phyloP scores from a whole-genome alignment of 306 rosid genomes.

The Vachellia collinsii region DNA sequence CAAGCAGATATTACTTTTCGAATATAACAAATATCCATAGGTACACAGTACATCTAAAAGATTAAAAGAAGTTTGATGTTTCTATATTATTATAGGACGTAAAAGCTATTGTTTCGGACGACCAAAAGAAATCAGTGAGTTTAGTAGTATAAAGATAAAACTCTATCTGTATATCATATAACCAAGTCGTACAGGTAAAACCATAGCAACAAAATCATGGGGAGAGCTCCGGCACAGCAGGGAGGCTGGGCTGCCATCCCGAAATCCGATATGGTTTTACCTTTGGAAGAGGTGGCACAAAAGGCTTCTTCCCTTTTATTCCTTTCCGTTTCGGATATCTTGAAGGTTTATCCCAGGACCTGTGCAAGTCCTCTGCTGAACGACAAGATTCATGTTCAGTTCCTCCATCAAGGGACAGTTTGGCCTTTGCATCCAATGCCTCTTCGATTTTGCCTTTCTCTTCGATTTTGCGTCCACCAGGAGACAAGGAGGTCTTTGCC shows the following conservation, averaged over 20 bases:
- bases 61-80: slow-evolving; percentile 16
- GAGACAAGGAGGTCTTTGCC: not conserved
- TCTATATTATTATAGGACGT: slow-evolving; percentile 29
- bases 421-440: slow-evolving; percentile 23
- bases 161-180: not conserved
- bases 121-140: slow-evolving; percentile 13
- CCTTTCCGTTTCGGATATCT: slow-evolving; percentile 46
- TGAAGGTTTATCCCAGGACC: slow-evolving; percentile 34
- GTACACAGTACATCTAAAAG: slow-evolving; percentile 10
- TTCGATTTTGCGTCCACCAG: not conserved
- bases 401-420: slow-evolving; percentile 20
- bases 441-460: slow-evolving; percentile 38
- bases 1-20: slow-evolving; percentile 11
- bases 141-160: slow-evolving; percentile 3
- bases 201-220: slow-evolving; percentile 52
- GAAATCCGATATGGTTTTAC: slow-evolving; percentile 40
- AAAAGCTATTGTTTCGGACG: slow-evolving; percentile 10
- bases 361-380: slow-evolving; percentile 52
- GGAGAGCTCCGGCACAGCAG: slow-evolving; percentile 72
- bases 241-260: slow-evolving; percentile 84
- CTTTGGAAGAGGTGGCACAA: slow-evolving; percentile 67
- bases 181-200: slow-evolving; percentile 16
- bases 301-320: slow-evolving; percentile 56
- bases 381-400: slow-evolving; percentile 41
- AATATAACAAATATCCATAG: slow-evolving; percentile 4